phyloP scores from a whole-genome alignment of 2,329 filamentous ascomycete genomes.

The Aspergillus flavus region DNA sequence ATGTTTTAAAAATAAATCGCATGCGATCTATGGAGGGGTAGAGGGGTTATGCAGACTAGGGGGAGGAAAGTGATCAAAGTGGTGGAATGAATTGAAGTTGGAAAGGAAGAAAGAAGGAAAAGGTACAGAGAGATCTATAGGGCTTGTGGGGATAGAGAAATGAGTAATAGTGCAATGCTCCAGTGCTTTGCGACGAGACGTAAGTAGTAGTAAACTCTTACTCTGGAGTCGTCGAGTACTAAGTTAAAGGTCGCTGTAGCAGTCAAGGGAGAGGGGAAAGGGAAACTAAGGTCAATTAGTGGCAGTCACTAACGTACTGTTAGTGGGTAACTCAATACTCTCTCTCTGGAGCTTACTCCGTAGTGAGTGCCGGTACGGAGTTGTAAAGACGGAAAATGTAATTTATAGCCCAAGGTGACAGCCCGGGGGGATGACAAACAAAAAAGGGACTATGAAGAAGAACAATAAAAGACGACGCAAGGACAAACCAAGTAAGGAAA shows the following conservation, averaged over 20 bases:
- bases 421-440: background rate
- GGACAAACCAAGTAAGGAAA: slow-evolving; percentile 5
- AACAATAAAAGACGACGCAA: slow-evolving; percentile 3
- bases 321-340: slow-evolving; percentile 2
- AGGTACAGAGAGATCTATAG: slow-evolving; percentile 5
- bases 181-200: slow-evolving; percentile 5
- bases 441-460: slow-evolving; percentile 13
- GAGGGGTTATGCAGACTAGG: slow-evolving; percentile 3
- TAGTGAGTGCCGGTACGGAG: background rate
- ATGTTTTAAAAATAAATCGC: background rate
- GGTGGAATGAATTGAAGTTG: slow-evolving; percentile 1
- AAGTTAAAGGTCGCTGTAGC: background rate
- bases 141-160: slow-evolving; percentile 5
- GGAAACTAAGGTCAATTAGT: slow-evolving; percentile 4
- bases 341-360: background rate
- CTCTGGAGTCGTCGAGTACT: slow-evolving; percentile 3
- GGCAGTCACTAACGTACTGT: slow-evolving; percentile 1
- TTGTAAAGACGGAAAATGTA: background rate
- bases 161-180: slow-evolving; percentile 12
- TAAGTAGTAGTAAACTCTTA: background rate
- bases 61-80: background rate
- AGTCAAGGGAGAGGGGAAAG: background rate
- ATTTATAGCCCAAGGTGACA: background rate
- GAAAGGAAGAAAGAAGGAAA: slow-evolving; percentile 2
- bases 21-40: slow-evolving; percentile 7